Evolutionary conservation across 768 basidiomycete genomes (phyloP).

Genomic region (Phylloporus sp.): DNA sequence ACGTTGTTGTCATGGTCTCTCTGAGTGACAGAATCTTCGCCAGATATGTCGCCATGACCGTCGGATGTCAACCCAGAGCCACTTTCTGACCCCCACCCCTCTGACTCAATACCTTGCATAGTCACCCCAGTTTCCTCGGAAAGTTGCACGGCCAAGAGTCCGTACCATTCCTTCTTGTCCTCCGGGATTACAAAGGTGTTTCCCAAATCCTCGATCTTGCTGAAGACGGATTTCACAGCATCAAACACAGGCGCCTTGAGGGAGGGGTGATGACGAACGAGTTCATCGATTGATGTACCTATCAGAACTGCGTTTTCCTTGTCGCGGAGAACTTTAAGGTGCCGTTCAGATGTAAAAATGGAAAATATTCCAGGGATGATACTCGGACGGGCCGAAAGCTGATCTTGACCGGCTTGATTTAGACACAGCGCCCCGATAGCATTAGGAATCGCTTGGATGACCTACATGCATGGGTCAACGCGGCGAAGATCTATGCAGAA

Average conservation of each 20-base stretch:
- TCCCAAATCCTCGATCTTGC: constrained; percentile 71
- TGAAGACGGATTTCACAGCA: constrained; percentile 63
- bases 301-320: constrained; percentile 89
- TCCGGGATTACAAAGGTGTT: constrained; percentile 50
- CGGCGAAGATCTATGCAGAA: neutral
- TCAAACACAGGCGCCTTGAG: constrained; percentile 79
- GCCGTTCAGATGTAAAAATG: constrained; percentile 80
- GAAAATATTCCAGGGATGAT: constrained; percentile 83
- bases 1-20: constrained; percentile 70
- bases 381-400: constrained; percentile 68
- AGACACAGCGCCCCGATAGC: constrained; percentile 95
- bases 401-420: constrained; percentile 83
- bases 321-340: constrained; percentile 80
- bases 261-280: constrained; percentile 91
- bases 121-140: constrained; percentile 32
- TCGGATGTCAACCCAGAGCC: constrained; percentile 17
- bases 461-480: constrained; percentile 39
- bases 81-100: constrained; percentile 17
- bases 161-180: constrained; percentile 65
- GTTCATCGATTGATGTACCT: constrained; percentile 89
- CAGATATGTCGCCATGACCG: constrained; percentile 10
- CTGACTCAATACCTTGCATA: constrained; percentile 44
- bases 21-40: constrained; percentile 32
- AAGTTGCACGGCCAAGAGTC: constrained; percentile 36
- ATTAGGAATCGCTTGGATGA: constrained; percentile 89